Base-by-base conservation (phyloP, 2,329 filamentous ascomycete species). In the Beauveria sp. region DNA sequence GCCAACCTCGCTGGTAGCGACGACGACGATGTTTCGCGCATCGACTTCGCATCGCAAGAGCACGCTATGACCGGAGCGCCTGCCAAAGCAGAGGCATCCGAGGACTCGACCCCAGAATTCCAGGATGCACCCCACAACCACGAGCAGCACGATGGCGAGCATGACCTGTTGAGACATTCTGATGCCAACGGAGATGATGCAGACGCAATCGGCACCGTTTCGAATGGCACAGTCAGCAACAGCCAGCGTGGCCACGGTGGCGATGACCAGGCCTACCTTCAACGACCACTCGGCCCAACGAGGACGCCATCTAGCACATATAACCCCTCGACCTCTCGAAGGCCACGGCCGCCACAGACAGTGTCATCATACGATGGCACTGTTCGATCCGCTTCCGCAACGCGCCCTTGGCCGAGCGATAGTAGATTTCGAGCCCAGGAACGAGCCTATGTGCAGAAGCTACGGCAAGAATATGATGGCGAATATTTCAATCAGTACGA, bases 371-470 rank as follows among this genome's bases (percentile, higher is more conserved):
- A 76, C 63, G 73, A 76, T 64, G 76, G 75, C 50, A 73, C 77
- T 59, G 75, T 79, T 66, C 75, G 82, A 66, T 75, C 86, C 69
- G 71, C 80, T 67, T 75, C 84, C 71, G 76, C 85, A 76, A 76
- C 83, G 46, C 76, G 81, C 53, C 76, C 73, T 62, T 71, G 76
- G 65, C 78, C 74, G 69, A 80, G 71, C 65, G 79, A 80, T 55
- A 76, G 72, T 62, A 68, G 73, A 48, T 76, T 76, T 43, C 76
- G 78, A n/a, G 84, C 79, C 62, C 82, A 98, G 75, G 93, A 98
- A 74, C 91, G 93, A 72, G 93, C 93, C 62, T 99, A 99, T 72
- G 88, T 98, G 40, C 91, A 96, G 74, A 88, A 93, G 68, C 84
- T 98, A 70, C 87, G 92, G 62, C 91, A 96, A 71, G 90, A 95